Conservation (phyloP, 306 rosid species). For the Cicer chorassanicum region DNA sequence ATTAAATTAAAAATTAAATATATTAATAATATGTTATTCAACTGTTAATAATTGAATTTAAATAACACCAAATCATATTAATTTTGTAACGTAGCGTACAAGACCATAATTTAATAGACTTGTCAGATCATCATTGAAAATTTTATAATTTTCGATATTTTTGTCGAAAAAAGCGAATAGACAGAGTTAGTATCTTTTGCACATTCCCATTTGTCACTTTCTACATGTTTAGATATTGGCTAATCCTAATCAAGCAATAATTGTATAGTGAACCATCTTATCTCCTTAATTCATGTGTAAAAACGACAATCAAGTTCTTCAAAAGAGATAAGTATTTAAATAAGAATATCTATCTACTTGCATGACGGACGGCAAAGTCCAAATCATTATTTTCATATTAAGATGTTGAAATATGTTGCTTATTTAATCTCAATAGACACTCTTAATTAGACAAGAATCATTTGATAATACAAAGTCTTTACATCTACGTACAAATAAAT, state of each 20-base stretch:
- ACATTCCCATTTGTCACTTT: not conserved
- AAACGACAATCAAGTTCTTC: too few species aligned
- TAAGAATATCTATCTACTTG: not conserved
- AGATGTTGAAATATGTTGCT: not conserved
- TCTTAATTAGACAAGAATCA: not conserved
- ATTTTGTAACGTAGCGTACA: too few species aligned
- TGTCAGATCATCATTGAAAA: too few species aligned
- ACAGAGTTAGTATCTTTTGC: too few species aligned
- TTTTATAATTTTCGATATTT: too few species aligned
- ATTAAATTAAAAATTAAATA: too few species aligned
- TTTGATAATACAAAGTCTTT: not conserved
- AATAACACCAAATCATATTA: too few species aligned
- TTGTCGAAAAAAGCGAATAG: too few species aligned
- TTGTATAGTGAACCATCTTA: not conserved
- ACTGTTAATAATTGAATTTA: too few species aligned
- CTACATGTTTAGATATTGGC: conserved; percentile 13
- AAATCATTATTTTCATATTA: not conserved
- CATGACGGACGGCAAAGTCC: not conserved
- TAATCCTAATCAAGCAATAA: conserved; percentile 21
- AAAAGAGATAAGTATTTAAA: not conserved
- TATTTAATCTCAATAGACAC: conserved; percentile 4
- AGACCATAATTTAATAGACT: too few species aligned
- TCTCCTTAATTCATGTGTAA: too few species aligned
- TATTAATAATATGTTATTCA: too few species aligned
- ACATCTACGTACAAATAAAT: not conserved